A percentile compares a stretch with the other conserved stretches of the same genome.
Evolutionary conservation across 1,139 yeast species (phyloP).

Genomic region (Geotrichum candidum): DNA sequence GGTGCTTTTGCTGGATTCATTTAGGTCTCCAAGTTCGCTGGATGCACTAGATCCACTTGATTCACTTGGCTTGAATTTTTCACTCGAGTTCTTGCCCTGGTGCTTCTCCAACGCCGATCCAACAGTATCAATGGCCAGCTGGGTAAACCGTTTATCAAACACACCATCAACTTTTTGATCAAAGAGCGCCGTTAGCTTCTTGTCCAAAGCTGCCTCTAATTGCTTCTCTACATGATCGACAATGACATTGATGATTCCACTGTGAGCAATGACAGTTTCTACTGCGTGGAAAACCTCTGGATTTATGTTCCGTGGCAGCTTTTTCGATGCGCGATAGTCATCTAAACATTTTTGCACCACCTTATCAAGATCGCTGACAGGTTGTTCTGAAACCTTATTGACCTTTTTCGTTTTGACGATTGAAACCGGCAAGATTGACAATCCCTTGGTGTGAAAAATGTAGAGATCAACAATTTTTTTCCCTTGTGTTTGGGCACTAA

Average conservation of each 20-base stretch:
- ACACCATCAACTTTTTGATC: neutral
- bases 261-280: slow-evolving; percentile 7
- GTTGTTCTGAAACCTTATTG: neutral
- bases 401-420: neutral
- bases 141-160: neutral
- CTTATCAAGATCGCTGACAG: neutral
- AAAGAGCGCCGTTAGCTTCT: neutral
- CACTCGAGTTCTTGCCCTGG: neutral
- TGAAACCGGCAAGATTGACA: slow-evolving; percentile 14
- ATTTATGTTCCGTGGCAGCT: slow-evolving; percentile 2
- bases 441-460: slow-evolving; percentile 14
- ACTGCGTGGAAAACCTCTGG: neutral
- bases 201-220: slow-evolving; percentile 2
- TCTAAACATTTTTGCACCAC: slow-evolving; percentile 4
- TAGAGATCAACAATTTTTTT: slow-evolving; percentile 11
- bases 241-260: slow-evolving; percentile 12
- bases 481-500: neutral
- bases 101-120: neutral
- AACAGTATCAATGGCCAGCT: neutral
- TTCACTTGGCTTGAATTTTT: neutral
- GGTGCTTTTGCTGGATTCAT: neutral
- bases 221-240: neutral
- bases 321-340: slow-evolving; percentile 2
- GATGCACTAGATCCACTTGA: neutral
- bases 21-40: neutral